phyloP scores from a whole-genome alignment of 768 basidiomycete genomes.

The Russula earlei region DNA sequence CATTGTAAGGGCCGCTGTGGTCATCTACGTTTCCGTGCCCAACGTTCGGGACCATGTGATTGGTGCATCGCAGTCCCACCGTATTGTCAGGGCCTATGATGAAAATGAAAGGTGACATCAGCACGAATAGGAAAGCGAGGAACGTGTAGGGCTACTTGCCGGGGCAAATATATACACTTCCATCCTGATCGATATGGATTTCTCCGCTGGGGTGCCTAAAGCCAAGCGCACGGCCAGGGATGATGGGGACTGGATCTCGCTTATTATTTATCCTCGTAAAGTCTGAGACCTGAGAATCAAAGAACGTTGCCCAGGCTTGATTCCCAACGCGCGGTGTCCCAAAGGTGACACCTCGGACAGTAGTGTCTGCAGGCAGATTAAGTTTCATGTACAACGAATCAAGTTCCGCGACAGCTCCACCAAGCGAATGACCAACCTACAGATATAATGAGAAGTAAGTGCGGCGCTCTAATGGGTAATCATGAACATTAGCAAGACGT shows the following conservation, averaged over 20 bases:
- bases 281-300: slow-evolving; percentile 12
- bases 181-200: slow-evolving; percentile 11
- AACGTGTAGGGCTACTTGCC: not conserved
- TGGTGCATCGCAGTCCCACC: slow-evolving; percentile 44
- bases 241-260: slow-evolving; percentile 12
- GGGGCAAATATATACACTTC: slow-evolving; percentile 3
- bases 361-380: slow-evolving; percentile 14
- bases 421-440: slow-evolving; percentile 15
- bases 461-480: not conserved
- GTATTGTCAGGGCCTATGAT: slow-evolving; percentile 38
- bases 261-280: slow-evolving; percentile 19
- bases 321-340: slow-evolving; percentile 19
- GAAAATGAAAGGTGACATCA: not conserved
- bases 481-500: not conserved
- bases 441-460: not conserved
- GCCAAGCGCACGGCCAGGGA: slow-evolving; percentile 15
- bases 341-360: slow-evolving; percentile 17
- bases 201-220: slow-evolving; percentile 12
- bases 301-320: slow-evolving; percentile 3
- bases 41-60: slow-evolving; percentile 45
- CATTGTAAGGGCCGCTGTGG: slow-evolving; percentile 51
- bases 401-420: slow-evolving; percentile 18
- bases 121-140: not conserved
- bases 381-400: slow-evolving; percentile 18
- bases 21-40: slow-evolving; percentile 28